Evolutionary conservation across 805 yeast genomes (phyloP), one percentile per base, ranked within the genome.

Genomic region (Starmera caribaea): DNA sequence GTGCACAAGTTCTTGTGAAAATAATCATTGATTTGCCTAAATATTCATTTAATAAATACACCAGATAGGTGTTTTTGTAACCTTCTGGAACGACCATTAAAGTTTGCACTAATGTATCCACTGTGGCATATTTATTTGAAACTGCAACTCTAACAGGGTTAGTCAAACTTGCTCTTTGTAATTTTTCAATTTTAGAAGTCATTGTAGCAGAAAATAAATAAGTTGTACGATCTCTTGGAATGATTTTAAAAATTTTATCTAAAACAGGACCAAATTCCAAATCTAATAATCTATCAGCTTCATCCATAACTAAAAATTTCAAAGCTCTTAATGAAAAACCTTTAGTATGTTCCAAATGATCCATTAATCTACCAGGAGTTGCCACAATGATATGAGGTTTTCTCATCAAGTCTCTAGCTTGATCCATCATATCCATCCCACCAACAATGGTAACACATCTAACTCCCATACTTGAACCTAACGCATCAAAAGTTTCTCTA

Each of bases 391-490:
- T 74, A 56, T 90, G 98, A 4, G 98, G 98, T 53, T 86, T 88
- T 49, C 92, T 75, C 82, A 86, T 83, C 51, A 90, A 69, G 47
- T 92, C 96, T 45, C 95, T 73, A 0, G 97, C 92, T 62, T 90
- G 98, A 49, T 88, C 95, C 92, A 92, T 87, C 84, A 85, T 83
- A 57, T 87, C 96, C 90, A 92, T 89, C 45, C 98, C 98, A 50
- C 98, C 98, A 30, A 92, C 96, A 46, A 90, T 75, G 42, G 95
- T 88, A 3, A 79, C 79, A 16, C 90, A 71, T 53, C 95, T 71
- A n/a, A 90, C 73, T 2, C 97, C 98, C 95, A 92, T 92, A 8
- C 77, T 65, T 1, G 85, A 65, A 0, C 98, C 98, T 37, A 92
- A 62, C 0, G 97, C 96, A 54, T 89, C 96, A 57, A 92, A 92